These are phyloP conservation scores for Collybia mongolica DNA, from an alignment of 768 basidiomycete species.

Conservation along the genomic window DNA sequence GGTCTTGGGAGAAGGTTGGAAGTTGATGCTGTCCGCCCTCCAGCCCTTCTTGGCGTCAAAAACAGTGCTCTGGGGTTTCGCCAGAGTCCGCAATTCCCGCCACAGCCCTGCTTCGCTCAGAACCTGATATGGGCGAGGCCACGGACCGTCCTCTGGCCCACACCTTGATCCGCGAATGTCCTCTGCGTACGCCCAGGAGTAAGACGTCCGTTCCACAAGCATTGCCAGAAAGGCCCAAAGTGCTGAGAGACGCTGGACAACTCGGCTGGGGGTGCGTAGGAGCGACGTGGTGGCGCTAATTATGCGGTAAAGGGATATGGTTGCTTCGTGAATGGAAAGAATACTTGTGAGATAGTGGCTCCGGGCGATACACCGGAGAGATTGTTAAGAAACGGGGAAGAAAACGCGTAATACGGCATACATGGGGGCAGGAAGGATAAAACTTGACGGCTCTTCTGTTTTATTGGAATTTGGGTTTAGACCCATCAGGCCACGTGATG, in stretches of 20 bases:
- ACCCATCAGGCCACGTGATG: slow-evolving; percentile 16
- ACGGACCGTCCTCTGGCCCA: slow-evolving; percentile 62
- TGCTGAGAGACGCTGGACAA: slow-evolving; percentile 11
- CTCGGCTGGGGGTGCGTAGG: slow-evolving; percentile 2
- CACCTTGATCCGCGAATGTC: slow-evolving; percentile 64
- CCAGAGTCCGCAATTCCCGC: slow-evolving; percentile 47
- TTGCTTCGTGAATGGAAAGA: too few relatives aligned
- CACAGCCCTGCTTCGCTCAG: slow-evolving; percentile 52
- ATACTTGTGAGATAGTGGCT: background rate
- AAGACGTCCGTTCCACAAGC: slow-evolving; percentile 36
- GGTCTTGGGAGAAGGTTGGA: slow-evolving; percentile 57
- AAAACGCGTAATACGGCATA: slow-evolving; percentile 2
- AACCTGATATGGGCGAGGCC: slow-evolving; percentile 58
- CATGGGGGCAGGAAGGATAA: too few relatives aligned
- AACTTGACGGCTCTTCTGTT: too few relatives aligned
- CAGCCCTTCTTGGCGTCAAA: slow-evolving; percentile 32
- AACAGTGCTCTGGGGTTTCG: slow-evolving; percentile 46
- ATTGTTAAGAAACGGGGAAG: background rate
- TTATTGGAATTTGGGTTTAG: slow-evolving; percentile 11
- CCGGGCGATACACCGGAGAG: background rate
- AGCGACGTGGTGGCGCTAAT: slow-evolving; percentile 12
- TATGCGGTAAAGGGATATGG: too few relatives aligned
- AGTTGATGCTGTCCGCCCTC: slow-evolving; percentile 62
- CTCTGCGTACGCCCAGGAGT: slow-evolving; percentile 50
- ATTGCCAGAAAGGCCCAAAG: slow-evolving; percentile 28